phyloP scores from a whole-genome alignment of 75 land plant genomes.

The Pinus taeda region DNA sequence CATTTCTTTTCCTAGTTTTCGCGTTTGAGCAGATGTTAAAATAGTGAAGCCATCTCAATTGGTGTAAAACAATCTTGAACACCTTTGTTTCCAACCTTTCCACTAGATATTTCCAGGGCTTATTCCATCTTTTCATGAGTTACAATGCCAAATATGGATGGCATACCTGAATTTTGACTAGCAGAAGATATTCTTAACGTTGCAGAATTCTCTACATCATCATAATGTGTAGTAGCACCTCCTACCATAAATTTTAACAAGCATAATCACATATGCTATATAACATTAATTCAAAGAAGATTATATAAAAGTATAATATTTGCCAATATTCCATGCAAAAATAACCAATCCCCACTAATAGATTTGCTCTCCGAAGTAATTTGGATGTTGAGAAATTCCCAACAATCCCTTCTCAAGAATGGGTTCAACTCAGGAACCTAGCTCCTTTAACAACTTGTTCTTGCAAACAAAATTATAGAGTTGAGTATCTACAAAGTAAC shows the following conservation, averaged over 20 bases:
- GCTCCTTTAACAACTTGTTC: conserved; percentile 21
- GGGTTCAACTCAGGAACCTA: conserved; percentile 47
- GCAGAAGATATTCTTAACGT: no score
- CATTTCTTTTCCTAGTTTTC: no score
- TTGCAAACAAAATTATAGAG: no score
- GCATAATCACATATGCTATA: conserved; percentile 74
- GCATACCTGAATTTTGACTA: no score
- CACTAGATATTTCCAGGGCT: no score
- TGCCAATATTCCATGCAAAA: conserved; percentile 69
- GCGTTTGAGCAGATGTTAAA: no score
- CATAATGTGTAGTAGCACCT: background rate
- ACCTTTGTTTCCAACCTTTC: no score
- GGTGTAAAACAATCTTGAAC: no score
- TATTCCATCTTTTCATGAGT: no score
- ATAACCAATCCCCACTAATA: conserved; percentile 96
- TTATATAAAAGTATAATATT: conserved; percentile 74
- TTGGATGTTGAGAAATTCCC: conserved; percentile 87
- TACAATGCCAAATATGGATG: no score
- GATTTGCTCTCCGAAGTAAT: conserved; percentile 96
- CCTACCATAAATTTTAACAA: conserved; percentile 70
- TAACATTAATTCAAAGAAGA: conserved; percentile 64
- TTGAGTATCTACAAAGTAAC: conserved; percentile 69
- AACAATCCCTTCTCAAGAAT: conserved; percentile 79
- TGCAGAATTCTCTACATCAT: no score
- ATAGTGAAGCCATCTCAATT: no score